Conservation (phyloP, 345 rosid genomes). For the Xanthoceras sorbifolium region DNA sequence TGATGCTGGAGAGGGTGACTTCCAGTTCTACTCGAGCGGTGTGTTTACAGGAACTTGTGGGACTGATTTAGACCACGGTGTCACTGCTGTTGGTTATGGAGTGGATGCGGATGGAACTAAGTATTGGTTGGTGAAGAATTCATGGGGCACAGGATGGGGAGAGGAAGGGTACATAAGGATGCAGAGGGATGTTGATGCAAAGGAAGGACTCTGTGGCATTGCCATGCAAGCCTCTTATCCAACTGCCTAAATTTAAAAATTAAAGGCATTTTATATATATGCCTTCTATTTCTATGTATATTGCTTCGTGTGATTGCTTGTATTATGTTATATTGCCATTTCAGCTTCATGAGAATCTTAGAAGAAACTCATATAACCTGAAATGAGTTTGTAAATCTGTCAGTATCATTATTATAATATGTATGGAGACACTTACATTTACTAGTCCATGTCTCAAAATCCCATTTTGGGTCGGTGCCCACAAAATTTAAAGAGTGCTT, state of each 20-base stretch:
- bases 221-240: slow-evolving; percentile 42
- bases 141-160: slow-evolving; percentile 41
- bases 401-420: not conserved
- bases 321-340: not conserved
- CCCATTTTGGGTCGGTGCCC: not conserved
- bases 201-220: slow-evolving; percentile 45
- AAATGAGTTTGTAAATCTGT: not conserved
- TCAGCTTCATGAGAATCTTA: not conserved
- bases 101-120: slow-evolving; percentile 14
- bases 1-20: slow-evolving; percentile 29
- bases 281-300: not conserved
- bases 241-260: slow-evolving; percentile 12
- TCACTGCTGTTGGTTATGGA: slow-evolving; percentile 28
- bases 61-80: slow-evolving; percentile 35
- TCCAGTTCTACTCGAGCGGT: slow-evolving; percentile 35
- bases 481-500: no score
- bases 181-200: slow-evolving; percentile 28
- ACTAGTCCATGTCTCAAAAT: not conserved
- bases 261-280: not conserved
- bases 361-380: not conserved
- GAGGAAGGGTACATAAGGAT: slow-evolving; percentile 38
- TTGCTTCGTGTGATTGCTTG: not conserved
- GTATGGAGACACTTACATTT: not conserved
- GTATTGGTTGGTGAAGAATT: slow-evolving; percentile 45
- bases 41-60: slow-evolving; percentile 30